Percentiles rank a stretch among this genome's conserved stretches.
phyloP scores from a whole-genome alignment of 176 grass and related monocot species.

The Cymbopogon citratus region DNA sequence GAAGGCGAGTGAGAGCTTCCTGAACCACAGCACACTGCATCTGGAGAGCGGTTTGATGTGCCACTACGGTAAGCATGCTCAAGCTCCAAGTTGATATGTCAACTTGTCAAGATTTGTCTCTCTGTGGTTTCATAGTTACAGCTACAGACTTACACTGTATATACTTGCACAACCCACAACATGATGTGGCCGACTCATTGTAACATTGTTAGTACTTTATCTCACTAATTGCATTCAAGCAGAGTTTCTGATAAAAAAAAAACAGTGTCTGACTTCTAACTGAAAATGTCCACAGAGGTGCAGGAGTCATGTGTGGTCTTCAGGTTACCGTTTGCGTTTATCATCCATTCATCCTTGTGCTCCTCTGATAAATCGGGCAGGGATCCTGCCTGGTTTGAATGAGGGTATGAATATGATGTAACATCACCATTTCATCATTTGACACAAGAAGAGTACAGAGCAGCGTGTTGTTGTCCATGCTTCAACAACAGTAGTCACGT shows the following conservation, averaged over 20 bases:
- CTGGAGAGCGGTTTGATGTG: slow-evolving; percentile 4
- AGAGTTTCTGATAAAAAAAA: background rate
- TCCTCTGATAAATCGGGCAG: slow-evolving; percentile 3
- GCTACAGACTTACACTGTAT: no score
- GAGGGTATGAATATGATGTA: background rate
- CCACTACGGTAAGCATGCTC: background rate
- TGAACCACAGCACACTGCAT: slow-evolving; percentile 3
- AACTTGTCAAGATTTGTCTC: no score
- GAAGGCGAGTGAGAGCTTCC: slow-evolving; percentile 30
- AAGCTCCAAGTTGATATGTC: background rate
- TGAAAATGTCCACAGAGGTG: slow-evolving; percentile 2
- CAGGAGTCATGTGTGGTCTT: background rate
- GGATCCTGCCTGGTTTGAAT: no score
- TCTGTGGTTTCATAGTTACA: no score
- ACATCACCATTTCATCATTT: background rate
- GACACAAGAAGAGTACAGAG: no score
- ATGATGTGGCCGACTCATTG: background rate
- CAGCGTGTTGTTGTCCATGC: no score
- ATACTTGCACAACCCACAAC: no score
- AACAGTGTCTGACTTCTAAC: background rate
- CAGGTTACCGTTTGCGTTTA: background rate
- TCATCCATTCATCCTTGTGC: background rate
- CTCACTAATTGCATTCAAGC: background rate
- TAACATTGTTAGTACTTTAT: background rate
- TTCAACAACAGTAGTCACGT: no score